These are phyloP conservation scores for Coccomyxa sp. DNA, from an alignment of 139 green algal genomes.

Conservation along the genomic window DNA sequence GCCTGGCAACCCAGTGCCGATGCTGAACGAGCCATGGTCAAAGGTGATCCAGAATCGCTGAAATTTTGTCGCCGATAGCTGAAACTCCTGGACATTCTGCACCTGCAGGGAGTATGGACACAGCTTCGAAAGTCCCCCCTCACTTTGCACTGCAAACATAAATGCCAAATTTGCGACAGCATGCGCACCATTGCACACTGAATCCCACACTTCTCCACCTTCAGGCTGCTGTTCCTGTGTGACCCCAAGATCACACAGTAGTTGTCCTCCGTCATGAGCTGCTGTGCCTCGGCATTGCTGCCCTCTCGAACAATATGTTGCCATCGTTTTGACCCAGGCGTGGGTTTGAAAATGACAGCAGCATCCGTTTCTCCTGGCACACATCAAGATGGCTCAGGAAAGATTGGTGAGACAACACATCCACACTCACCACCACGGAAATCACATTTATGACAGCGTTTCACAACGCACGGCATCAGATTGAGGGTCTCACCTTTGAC, in stretches of 20 bases:
- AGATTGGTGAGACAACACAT: neutral
- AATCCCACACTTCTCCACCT: constrained; percentile 74
- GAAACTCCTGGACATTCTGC: constrained; percentile 13
- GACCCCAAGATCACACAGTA: constrained; percentile 86
- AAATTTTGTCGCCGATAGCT: constrained; percentile 30
- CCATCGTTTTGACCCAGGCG: constrained; percentile 59
- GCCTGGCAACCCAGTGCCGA: constrained; percentile 45
- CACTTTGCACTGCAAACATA: no score
- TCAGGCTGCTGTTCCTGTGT: constrained; percentile 79
- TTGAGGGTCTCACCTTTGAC: constrained; percentile 40
- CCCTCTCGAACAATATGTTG: constrained; percentile 37
- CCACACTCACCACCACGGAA: neutral
- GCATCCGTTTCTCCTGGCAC: constrained; percentile 68
- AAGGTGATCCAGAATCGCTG: constrained; percentile 62
- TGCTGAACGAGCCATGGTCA: constrained; percentile 40
- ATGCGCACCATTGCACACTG: constrained; percentile 26
- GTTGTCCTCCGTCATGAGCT: constrained; percentile 43
- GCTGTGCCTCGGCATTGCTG: neutral
- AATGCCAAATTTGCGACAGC: neutral
- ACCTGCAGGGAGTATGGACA: constrained; percentile 15
- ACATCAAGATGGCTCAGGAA: neutral
- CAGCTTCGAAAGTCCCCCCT: no score
- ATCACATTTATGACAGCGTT: neutral
- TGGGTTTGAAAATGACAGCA: constrained; percentile 71
- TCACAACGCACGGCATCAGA: neutral